Percentiles rank a stretch among this genome's conserved stretches.
Conservation (phyloP, 768 basidiomycete species). For the Clitopilus passeckerianus region DNA sequence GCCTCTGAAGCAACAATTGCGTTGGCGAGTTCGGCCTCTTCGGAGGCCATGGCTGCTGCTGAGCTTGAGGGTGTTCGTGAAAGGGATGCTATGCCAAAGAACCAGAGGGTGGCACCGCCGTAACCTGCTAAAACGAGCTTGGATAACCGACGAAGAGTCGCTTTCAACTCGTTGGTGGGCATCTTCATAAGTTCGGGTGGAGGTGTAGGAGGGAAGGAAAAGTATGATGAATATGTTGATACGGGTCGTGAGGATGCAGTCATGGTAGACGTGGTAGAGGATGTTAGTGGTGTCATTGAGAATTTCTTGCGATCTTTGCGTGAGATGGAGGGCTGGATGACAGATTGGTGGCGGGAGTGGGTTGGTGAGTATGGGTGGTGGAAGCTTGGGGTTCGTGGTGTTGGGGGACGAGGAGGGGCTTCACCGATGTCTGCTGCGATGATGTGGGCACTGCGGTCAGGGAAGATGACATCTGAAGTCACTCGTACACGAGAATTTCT, state of each 20-base stretch:
- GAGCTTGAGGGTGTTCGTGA: conserved; percentile 26
- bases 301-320: conserved; percentile 7
- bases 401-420: conserved; percentile 30
- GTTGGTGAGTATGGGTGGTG: not conserved
- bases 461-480: conserved; percentile 67
- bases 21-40: conserved; percentile 58
- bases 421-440: conserved; percentile 82
- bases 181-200: conserved; percentile 12
- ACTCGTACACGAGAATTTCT: conserved; percentile 61
- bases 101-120: conserved; percentile 74
- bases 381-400: conserved; percentile 10
- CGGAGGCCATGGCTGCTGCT: conserved; percentile 38
- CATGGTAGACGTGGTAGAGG: conserved; percentile 4
- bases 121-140: conserved; percentile 84
- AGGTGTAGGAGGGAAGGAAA: not conserved
- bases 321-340: not conserved
- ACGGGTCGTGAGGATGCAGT: not conserved
- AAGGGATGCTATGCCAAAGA: conserved; percentile 62
- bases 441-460: conserved; percentile 65
- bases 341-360: not conserved
- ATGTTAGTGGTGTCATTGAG: conserved; percentile 6
- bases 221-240: conserved; percentile 2
- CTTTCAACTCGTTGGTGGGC: conserved; percentile 50
- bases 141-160: conserved; percentile 71
- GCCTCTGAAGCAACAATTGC: conserved; percentile 71